Evolutionary conservation across 2,329 filamentous ascomycete genomes (phyloP).

Genomic region (Fusarium neocosmosporiellum): DNA sequence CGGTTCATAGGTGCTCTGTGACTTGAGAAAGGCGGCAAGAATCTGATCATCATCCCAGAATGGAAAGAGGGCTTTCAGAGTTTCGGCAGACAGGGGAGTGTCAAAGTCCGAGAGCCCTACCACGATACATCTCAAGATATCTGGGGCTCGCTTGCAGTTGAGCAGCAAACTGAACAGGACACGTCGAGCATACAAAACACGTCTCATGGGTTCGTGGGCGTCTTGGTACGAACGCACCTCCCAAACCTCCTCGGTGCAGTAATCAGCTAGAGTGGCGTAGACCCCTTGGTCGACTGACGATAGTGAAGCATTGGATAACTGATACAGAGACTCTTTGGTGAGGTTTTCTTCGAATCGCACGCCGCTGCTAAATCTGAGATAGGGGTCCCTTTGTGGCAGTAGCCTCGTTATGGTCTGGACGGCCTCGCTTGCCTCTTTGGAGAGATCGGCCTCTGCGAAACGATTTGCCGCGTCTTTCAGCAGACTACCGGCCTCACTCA

Average conservation of each 20-base stretch:
- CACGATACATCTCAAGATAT: neutral
- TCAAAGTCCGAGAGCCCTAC: neutral
- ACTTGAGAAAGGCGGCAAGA: neutral
- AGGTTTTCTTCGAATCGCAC: neutral
- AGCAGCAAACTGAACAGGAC: neutral
- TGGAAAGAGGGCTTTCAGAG: neutral
- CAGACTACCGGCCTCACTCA: neutral
- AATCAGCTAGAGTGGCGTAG: neutral
- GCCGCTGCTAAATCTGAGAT: neutral
- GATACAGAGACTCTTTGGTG: neutral
- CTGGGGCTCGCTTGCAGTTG: neutral
- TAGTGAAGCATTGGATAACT: neutral
- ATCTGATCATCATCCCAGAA: neutral
- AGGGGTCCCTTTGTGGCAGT: fast-evolving
- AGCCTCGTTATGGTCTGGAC: fast-evolving
- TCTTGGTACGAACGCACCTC: neutral
- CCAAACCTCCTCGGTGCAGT: neutral
- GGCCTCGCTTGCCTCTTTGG: neutral
- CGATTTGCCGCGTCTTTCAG: neutral
- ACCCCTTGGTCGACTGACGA: neutral
- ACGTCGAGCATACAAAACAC: neutral
- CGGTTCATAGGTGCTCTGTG: neutral
- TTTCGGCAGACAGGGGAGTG: neutral
- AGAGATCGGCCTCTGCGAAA: neutral
- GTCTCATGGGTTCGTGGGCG: no score